A percentile compares a stretch with the other conserved stretches of the same genome.
Evolutionary conservation across 108 stramenopile species (phyloP).

Genomic region (Pseudonitzschia pungens): DNA sequence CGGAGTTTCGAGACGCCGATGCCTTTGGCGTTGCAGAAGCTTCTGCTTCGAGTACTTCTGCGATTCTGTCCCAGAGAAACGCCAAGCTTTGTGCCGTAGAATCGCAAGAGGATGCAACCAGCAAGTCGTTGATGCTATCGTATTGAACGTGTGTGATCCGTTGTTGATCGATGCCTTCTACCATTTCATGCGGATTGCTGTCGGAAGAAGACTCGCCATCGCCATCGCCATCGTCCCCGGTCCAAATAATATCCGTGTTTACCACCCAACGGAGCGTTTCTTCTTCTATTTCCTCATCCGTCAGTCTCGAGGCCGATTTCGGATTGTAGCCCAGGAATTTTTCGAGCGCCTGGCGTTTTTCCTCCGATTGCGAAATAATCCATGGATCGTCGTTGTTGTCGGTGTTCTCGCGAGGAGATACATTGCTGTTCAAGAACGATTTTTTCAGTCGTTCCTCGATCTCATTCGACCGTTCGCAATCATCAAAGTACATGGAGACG

Average conservation of each 20-base stretch:
- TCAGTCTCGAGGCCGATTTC: slow-evolving; percentile 10
- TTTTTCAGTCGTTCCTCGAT: neutral
- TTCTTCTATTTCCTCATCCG: slow-evolving; percentile 24
- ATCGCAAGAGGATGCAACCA: slow-evolving; percentile 21
- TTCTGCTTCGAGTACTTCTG: slow-evolving; percentile 5
- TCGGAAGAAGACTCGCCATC: neutral
- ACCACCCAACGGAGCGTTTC: slow-evolving; percentile 27
- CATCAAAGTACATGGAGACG: slow-evolving; percentile 29
- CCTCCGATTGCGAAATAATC: slow-evolving; percentile 15
- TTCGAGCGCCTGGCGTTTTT: slow-evolving; percentile 23
- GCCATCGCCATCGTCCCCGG: neutral
- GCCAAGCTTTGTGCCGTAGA: slow-evolving; percentile 12
- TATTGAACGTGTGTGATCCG: neutral
- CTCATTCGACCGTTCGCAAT: slow-evolving; percentile 17
- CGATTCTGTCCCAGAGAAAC: slow-evolving; percentile 25
- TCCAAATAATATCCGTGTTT: slow-evolving; percentile 20
- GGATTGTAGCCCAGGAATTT: slow-evolving; percentile 21
- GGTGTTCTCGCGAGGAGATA: neutral
- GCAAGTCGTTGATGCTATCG: slow-evolving; percentile 19
- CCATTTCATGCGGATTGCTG: neutral
- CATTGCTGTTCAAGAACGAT: neutral
- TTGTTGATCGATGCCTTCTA: neutral
- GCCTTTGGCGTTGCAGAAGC: slow-evolving; percentile 1
- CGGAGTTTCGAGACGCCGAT: neutral
- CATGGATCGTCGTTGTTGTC: slow-evolving; percentile 3